Conservation (phyloP, 495 filamentous ascomycete species). For the Neurospora discreta region DNA sequence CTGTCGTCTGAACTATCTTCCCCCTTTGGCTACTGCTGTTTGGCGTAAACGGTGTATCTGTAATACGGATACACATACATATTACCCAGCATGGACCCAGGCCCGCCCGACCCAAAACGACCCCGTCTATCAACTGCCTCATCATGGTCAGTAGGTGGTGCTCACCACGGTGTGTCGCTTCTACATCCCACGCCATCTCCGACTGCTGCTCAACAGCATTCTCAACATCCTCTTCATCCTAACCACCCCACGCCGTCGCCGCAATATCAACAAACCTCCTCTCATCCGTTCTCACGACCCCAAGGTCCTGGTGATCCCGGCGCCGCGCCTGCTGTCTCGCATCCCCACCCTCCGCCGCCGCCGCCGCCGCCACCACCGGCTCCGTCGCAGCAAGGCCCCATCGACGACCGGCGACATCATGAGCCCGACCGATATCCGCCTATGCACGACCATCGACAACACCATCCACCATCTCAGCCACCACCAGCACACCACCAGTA, state of each 20-base stretch:
- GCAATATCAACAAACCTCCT: slow-evolving; percentile 27
- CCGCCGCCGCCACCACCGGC: slow-evolving; percentile 4
- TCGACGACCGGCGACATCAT: slow-evolving; percentile 40
- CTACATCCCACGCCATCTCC: slow-evolving; percentile 33
- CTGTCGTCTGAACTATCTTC: slow-evolving; percentile 13
- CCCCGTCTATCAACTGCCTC: slow-evolving; percentile 33
- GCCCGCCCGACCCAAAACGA: slow-evolving; percentile 36
- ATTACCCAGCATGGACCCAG: slow-evolving; percentile 41
- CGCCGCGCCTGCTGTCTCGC: slow-evolving; percentile 8
- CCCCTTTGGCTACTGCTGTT: slow-evolving; percentile 20
- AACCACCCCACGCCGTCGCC: slow-evolving; percentile 31
- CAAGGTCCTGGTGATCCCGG: slow-evolving; percentile 24
- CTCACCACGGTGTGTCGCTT: slow-evolving; percentile 33
- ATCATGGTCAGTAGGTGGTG: slow-evolving; percentile 31
- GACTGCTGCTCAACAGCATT: slow-evolving; percentile 20
- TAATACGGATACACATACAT: slow-evolving; percentile 26
- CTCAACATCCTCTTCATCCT: slow-evolving; percentile 14
- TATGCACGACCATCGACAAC: slow-evolving; percentile 40
- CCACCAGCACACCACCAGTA: slow-evolving; percentile 27
- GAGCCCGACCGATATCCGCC: slow-evolving; percentile 36
- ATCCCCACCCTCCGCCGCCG: slow-evolving; percentile 6
- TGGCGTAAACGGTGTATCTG: slow-evolving; percentile 24
- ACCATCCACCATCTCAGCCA: slow-evolving; percentile 35
- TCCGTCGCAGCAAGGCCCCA: slow-evolving; percentile 12
- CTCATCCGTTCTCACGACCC: slow-evolving; percentile 29